Evolutionary conservation across 495 filamentous ascomycete genomes (phyloP).

Genomic region (Penicillium daleae): DNA sequence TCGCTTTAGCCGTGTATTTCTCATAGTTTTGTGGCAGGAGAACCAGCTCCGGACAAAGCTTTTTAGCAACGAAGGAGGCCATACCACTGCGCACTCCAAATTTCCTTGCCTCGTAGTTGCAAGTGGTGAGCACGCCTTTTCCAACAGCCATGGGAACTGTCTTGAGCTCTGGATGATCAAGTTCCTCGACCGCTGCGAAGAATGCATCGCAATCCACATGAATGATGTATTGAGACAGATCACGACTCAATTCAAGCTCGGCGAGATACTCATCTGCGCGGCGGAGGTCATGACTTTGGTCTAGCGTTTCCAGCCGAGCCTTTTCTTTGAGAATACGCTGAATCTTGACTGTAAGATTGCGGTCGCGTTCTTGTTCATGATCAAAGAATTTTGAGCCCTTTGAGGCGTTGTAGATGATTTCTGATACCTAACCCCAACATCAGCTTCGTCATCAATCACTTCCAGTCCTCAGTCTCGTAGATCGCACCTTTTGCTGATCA

Average conservation of each 20-base stretch:
- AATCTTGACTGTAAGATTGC: slow-evolving; percentile 83
- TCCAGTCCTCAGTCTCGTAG: neutral
- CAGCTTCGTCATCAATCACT: neutral
- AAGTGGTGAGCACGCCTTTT: slow-evolving; percentile 88
- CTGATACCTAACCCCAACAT: slow-evolving; percentile 68
- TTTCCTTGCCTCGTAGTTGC: slow-evolving; percentile 90
- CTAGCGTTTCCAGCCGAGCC: slow-evolving; percentile 72
- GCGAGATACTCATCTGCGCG: slow-evolving; percentile 81
- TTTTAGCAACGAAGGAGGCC: slow-evolving; percentile 93
- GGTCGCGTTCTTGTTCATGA: slow-evolving; percentile 83
- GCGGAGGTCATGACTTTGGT: slow-evolving; percentile 71
- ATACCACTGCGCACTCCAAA: slow-evolving; percentile 93
- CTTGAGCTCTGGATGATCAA: slow-evolving; percentile 88
- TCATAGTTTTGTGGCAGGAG: slow-evolving; percentile 81
- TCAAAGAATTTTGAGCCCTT: slow-evolving; percentile 98
- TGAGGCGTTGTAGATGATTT: slow-evolving; percentile 95
- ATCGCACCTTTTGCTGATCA: slow-evolving; percentile 79
- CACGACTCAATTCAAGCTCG: slow-evolving; percentile 75
- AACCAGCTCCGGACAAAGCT: slow-evolving; percentile 89
- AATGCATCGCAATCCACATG: slow-evolving; percentile 99
- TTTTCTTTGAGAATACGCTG: slow-evolving; percentile 78
- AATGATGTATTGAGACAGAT: slow-evolving; percentile 82
- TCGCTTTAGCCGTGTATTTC: slow-evolving; percentile 89
- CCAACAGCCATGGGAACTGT: slow-evolving; percentile 93
- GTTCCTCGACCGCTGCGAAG: slow-evolving; percentile 91